Evolutionary conservation across 495 filamentous ascomycete genomes (phyloP), one percentile per base, ranked within the genome.

Genomic region (Aspergillus ellipticus): DNA sequence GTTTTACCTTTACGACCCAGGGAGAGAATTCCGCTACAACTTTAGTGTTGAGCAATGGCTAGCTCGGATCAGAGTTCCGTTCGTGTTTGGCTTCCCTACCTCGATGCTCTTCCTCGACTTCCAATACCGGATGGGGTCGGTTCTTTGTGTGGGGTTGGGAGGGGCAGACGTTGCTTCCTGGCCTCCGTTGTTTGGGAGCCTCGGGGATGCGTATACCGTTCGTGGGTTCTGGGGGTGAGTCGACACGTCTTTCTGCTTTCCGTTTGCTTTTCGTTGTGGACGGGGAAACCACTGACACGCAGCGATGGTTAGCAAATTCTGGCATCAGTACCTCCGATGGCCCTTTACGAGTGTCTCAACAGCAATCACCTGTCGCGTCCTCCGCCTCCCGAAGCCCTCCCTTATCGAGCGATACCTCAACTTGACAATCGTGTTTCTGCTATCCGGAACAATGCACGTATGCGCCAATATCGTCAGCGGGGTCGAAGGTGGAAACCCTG

Each of bases 301-400:
- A n/a, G 8, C 20, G 2, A 24, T 19, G 2, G 2, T 16, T 17
- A 68, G 65, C 26, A 67, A 59, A 42, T 73, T 67, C 61, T 74
- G 72, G 72, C 70, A 74, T 45, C 66, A 69, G 45, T 59, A 64
- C 39, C 51, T 70, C 42, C 66, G 66, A 3, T 60, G 62, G 58
- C 64, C 59, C 11, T 54, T 67, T 47, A 53, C 53, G 10, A 53
- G 39, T 31, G 22, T 53, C 8, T 35, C 62, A 35, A 59, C 51
- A 17, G 70, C 55, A 39, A 31, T 57, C 39, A 54, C 67, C 28
- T 29, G 52, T 10, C 22, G 59, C 11, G 10, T 60, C 11, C 48
- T 73, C 6, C 21, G 48, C 0, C 52, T 74, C 3, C 59, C 59
- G 4, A 35, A 45, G 4, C 59, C 51, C 15, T 63, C 66, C 2